Conservation (phyloP, 148 eudicot genomes). For the Rhododendron vialii region DNA sequence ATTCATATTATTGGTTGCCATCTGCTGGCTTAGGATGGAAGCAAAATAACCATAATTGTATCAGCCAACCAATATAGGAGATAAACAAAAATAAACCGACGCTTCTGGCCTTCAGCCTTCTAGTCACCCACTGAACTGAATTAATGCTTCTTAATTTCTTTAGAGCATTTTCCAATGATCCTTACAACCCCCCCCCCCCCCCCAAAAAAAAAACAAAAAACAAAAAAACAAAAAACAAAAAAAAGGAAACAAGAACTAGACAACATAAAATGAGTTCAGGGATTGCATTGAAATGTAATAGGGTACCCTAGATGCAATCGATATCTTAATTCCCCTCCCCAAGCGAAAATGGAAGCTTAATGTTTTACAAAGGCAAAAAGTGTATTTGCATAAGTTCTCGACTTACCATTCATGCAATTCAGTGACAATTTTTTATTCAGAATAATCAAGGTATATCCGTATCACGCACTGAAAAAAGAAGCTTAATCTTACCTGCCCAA, state of each 20-base stretch:
- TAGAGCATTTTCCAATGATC: neutral
- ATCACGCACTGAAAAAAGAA: neutral
- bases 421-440: neutral
- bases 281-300: neutral
- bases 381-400: neutral
- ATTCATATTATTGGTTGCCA: neutral
- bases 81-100: neutral
- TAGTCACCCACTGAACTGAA: neutral
- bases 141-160: neutral
- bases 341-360: neutral
- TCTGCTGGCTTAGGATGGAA: neutral
- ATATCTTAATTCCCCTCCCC: neutral
- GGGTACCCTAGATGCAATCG: neutral
- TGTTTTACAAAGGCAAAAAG: neutral
- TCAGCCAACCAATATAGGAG: neutral
- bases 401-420: neutral
- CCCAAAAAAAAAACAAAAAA: neutral
- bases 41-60: neutral
- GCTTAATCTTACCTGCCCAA: constrained; percentile 68
- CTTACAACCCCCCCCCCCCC: no score
- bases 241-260: neutral
- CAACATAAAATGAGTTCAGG: neutral
- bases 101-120: neutral
- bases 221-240: neutral
- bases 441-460: neutral